Evolutionary conservation across 768 basidiomycete species (phyloP), one percentile per base, ranked within the genome.

Genomic region (Fibroporia radiculosa): DNA sequence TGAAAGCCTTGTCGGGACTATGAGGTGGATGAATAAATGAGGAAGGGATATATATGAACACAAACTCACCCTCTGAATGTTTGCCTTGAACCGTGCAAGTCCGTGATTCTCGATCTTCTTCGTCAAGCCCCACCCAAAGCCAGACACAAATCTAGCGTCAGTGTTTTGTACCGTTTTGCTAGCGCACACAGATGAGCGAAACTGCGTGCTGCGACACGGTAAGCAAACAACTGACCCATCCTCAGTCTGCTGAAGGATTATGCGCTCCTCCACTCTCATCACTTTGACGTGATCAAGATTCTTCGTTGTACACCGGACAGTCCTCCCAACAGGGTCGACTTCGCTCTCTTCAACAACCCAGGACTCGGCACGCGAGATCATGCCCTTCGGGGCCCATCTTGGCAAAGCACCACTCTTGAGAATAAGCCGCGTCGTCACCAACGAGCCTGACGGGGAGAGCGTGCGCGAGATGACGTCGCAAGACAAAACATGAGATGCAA

Each of bases 261-360:
- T 82, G 4, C 77, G 78, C 64, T 98, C 93, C 51, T 90, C 80
- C 26, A 95, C 84, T 57, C 89, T 82, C 88, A 98, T 84, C 41
- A 95, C 77, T 67, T 93, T 95, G 58, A 90, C 83, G 65, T 93
- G 88, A 62, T 95, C 92, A 45, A 98, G 70, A 62, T 98, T 98
- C 63, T 78, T 82, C 14, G 93, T 95, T 48, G 73, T 71, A 55
- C 87, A 91, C 48, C 73, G 71, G 55, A 96, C 77, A 16, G 78
- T 73, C 64, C 82, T 80, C 25, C 82, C 86, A 44, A 80, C 69
- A 3, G 88, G 83, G 65, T 96, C 89, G 6, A 97, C 89, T 58
- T 95, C 88, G 54, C 85, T 95, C 70, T 93, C 87, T 63, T 98
- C 93, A 48, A 98, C 66, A 37, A 96, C 81, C 93, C 92, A 98